phyloP scores from a whole-genome alignment of 352 stramenopile species.

The Globisporangium solare region DNA sequence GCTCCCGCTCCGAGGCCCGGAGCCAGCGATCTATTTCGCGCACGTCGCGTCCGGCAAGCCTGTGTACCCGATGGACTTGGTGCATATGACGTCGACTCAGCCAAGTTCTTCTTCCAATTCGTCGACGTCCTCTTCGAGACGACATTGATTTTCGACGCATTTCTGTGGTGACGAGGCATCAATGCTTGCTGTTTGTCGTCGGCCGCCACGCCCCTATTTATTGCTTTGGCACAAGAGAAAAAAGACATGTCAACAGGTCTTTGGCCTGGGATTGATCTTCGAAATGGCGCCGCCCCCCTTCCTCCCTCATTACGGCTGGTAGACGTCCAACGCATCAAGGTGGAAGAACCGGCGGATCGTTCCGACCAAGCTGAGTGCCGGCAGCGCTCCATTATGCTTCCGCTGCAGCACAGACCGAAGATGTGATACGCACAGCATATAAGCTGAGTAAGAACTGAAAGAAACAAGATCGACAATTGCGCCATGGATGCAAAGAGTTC shows the following conservation, averaged over 20 bases:
- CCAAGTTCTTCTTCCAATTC: constrained; percentile 14
- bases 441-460: too few species aligned
- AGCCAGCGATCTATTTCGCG: constrained; percentile 72
- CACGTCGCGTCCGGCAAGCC: constrained; percentile 63
- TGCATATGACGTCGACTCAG: constrained; percentile 53
- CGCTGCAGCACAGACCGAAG: constrained; percentile 19
- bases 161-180: too few species aligned
- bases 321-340: constrained; percentile 50
- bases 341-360: constrained; percentile 71
- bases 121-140: constrained; percentile 5
- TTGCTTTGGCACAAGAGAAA: constrained; percentile 1
- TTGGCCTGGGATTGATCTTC: too few species aligned
- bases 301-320: constrained; percentile 35
- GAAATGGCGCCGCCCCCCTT: too few species aligned
- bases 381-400: constrained; percentile 65
- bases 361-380: constrained; percentile 42
- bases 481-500: too few species aligned
- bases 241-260: too few species aligned
- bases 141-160: neutral
- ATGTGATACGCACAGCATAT: too few species aligned
- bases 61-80: constrained; percentile 73
- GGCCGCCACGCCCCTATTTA: neutral
- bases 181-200: neutral
- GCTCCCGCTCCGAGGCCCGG: constrained; percentile 64
- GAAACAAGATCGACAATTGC: too few species aligned